Conservation (phyloP, 139 green algal species). For the Choricystis sp. region DNA sequence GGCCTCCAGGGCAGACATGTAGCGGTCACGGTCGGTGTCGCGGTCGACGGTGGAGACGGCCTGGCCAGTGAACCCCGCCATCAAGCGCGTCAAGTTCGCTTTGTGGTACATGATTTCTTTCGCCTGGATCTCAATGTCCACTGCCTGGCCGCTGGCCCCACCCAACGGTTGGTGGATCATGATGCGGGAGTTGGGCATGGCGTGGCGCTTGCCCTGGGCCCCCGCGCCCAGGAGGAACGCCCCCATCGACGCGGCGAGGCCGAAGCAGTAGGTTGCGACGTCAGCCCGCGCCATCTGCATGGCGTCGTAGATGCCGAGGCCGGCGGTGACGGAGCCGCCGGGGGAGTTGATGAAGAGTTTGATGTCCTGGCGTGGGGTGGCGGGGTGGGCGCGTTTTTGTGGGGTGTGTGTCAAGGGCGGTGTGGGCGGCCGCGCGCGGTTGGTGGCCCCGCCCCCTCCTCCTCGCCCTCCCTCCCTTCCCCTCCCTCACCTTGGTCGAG, state of each 20-base stretch:
- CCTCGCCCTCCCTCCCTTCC: background rate
- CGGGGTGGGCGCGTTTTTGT: background rate
- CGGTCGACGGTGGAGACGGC: constrained; percentile 76
- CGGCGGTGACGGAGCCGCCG: constrained; percentile 90
- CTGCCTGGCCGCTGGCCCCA: constrained; percentile 72
- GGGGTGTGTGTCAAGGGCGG: no score
- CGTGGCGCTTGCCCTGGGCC: constrained; percentile 79
- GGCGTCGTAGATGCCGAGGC: constrained; percentile 97
- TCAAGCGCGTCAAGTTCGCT: constrained; percentile 93
- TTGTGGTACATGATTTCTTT: constrained; percentile 99
- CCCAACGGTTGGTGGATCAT: constrained; percentile 99
- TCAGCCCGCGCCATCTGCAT: constrained; percentile 63
- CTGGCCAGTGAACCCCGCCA: constrained; percentile 75
- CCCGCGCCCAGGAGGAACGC: constrained; percentile 92
- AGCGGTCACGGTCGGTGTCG: constrained; percentile 94
- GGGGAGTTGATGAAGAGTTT: constrained; percentile 99
- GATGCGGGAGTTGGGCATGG: constrained; percentile 96
- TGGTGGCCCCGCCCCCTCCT: background rate
- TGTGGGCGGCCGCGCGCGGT: no score
- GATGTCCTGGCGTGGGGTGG: constrained; percentile 57
- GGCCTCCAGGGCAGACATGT: constrained; percentile 94
- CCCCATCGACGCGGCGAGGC: constrained; percentile 96
- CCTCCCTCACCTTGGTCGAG: constrained; percentile 43
- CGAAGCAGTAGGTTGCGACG: constrained; percentile 89
- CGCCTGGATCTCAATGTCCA: constrained; percentile 86